phyloP scores from a whole-genome alignment of 371 early-diverging fungal species.

The Mortierella sp. region DNA sequence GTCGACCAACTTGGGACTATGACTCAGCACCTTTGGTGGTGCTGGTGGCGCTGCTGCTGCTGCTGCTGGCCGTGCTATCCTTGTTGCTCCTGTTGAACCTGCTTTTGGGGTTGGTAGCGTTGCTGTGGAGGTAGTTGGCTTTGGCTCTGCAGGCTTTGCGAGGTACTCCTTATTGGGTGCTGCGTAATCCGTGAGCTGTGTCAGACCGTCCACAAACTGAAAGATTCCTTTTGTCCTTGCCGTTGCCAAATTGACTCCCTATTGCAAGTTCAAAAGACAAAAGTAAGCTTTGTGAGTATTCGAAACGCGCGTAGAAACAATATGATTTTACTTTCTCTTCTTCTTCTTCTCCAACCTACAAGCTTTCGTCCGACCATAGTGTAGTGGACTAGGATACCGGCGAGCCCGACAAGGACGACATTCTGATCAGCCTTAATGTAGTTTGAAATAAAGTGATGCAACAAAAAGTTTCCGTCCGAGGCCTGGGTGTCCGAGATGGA shows the following conservation, averaged over 20 bases:
- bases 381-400: constrained; percentile 79
- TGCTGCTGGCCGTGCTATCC: constrained; percentile 14
- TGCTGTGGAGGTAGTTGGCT: constrained; percentile 46
- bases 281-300: background rate
- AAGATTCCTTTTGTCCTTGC: constrained; percentile 68
- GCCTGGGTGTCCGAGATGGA: constrained; percentile 77
- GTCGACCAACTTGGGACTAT: constrained; percentile 46
- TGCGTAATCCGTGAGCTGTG: constrained; percentile 65
- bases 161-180: constrained; percentile 60
- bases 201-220: constrained; percentile 74
- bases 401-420: constrained; percentile 75
- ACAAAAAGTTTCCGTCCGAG: constrained; percentile 76
- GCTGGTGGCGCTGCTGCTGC: constrained; percentile 35
- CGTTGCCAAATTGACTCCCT: constrained; percentile 76
- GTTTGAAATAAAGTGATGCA: constrained; percentile 80
- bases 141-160: constrained; percentile 46
- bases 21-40: constrained; percentile 36
- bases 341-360: constrained; percentile 55
- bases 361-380: constrained; percentile 76
- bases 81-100: constrained; percentile 48
- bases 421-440: constrained; percentile 71
- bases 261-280: background rate
- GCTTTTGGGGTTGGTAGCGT: constrained; percentile 28
- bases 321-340: background rate
- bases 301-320: background rate